These are phyloP conservation scores for Cladosporium sp. DNA, from an alignment of 2,329 filamentous ascomycete species.

Conservation along the genomic window DNA sequence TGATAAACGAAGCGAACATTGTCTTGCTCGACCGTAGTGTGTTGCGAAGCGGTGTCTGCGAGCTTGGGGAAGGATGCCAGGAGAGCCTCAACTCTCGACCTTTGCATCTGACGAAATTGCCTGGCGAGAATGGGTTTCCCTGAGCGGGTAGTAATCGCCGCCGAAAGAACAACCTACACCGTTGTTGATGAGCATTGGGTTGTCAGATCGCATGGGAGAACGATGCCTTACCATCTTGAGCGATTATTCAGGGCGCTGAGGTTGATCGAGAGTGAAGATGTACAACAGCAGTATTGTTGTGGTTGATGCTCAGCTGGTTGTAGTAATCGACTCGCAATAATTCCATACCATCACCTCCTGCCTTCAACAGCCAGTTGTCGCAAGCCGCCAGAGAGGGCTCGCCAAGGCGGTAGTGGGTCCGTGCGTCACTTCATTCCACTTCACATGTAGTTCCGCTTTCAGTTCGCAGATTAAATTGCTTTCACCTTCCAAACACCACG, in stretches of 20 bases:
- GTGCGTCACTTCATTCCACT: neutral
- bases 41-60: constrained; percentile 90
- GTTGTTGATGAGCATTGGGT: constrained; percentile 15
- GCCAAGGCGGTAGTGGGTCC: neutral
- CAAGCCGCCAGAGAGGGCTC: neutral
- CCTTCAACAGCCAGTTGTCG: constrained; percentile 11
- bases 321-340: too few species aligned
- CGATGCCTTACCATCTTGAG: constrained; percentile 9
- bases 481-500: neutral
- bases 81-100: constrained; percentile 92
- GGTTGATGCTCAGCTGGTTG: too few species aligned
- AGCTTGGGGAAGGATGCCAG: constrained; percentile 97
- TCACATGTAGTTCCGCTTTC: too few species aligned
- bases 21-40: constrained; percentile 98
- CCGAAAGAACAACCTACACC: constrained; percentile 86
- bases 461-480: constrained; percentile 2
- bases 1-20: constrained; percentile 99
- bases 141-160: constrained; percentile 96
- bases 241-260: neutral
- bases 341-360: constrained; percentile 2
- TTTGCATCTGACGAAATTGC: constrained; percentile 96
- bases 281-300: too few species aligned
- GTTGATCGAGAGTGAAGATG: neutral
- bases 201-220: neutral
- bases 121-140: constrained; percentile 97